Conservation (phyloP, 2,329 filamentous ascomycete genomes). For the Ceratocystis variospora region DNA sequence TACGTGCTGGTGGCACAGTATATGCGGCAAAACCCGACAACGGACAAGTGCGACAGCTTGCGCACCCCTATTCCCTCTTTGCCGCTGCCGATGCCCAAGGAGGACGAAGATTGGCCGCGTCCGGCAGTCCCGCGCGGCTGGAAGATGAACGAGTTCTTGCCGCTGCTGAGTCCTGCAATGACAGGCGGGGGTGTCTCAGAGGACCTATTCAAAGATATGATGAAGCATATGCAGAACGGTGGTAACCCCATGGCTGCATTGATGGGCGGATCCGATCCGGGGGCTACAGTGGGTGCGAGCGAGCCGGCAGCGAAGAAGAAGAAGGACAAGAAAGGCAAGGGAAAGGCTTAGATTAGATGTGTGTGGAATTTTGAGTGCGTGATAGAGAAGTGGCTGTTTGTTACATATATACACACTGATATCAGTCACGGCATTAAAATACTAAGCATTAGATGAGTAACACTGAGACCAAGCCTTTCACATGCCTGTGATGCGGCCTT, state of each 20-base stretch:
- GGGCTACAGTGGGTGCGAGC: constrained; percentile 21
- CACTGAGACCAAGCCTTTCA: neutral
- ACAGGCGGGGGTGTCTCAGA: constrained; percentile 88
- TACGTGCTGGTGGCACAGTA: constrained; percentile 68
- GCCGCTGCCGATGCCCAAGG: constrained; percentile 45
- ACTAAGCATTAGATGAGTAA: neutral
- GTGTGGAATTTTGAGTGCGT: too few species aligned
- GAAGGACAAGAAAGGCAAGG: constrained; percentile 39
- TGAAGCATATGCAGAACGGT: constrained; percentile 67
- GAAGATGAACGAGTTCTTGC: constrained; percentile 76
- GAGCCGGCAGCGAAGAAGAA: constrained; percentile 31
- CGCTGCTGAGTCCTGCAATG: constrained; percentile 76
- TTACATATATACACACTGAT: neutral
- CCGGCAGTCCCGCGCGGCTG: constrained; percentile 72
- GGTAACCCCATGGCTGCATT: constrained; percentile 35
- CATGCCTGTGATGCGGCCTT: neutral
- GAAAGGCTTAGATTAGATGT: constrained; percentile 25
- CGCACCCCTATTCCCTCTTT: constrained; percentile 60
- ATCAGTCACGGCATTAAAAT: neutral
- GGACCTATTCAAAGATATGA: constrained; percentile 91
- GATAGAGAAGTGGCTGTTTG: neutral
- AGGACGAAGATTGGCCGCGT: constrained; percentile 53
- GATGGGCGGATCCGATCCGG: constrained; percentile 29
- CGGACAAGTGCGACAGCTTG: constrained; percentile 51
- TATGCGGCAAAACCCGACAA: constrained; percentile 64